phyloP scores from a whole-genome alignment of 805 yeast genomes.

The Suhomyces vadensis region DNA sequence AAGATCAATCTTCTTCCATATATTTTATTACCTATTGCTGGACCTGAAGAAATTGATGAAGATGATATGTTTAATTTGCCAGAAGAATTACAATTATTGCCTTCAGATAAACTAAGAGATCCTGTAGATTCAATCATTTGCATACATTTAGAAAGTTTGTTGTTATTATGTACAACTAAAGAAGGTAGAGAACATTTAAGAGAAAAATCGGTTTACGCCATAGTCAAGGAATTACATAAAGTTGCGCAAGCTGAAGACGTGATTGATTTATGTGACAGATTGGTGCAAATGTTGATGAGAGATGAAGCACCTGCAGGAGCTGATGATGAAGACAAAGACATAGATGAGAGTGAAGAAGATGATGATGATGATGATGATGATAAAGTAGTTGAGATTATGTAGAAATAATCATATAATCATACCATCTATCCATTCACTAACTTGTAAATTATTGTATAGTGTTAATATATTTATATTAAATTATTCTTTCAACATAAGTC shows the following conservation, averaged over 20 bases:
- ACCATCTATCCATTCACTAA: conserved; percentile 1
- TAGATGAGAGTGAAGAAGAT: conserved; percentile 45
- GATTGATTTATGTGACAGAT: conserved; percentile 72
- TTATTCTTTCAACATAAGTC: conserved; percentile 40
- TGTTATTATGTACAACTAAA: conserved; percentile 76
- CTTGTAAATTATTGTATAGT: neutral
- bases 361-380: conserved; percentile 53
- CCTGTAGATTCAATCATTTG: conserved; percentile 63
- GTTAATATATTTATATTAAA: neutral
- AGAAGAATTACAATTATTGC: conserved; percentile 78
- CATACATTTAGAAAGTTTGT: conserved; percentile 75
- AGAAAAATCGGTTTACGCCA: conserved; percentile 78
- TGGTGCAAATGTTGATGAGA: conserved; percentile 90
- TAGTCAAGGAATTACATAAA: conserved; percentile 84
- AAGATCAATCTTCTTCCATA: conserved; percentile 77
- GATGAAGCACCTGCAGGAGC: conserved; percentile 62
- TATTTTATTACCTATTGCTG: conserved; percentile 76
- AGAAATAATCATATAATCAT: conserved; percentile 14
- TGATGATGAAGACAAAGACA: conserved; percentile 58
- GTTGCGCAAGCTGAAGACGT: conserved; percentile 44
- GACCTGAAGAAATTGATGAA: conserved; percentile 71
- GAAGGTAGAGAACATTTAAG: conserved; percentile 75
- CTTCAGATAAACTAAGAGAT: conserved; percentile 76
- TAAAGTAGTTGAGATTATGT: conserved; percentile 54
- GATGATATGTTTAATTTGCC: conserved; percentile 89